These are phyloP conservation scores for Amphibolis antarctica DNA, from an alignment of 106 monocot genomes.

Conservation along the genomic window DNA sequence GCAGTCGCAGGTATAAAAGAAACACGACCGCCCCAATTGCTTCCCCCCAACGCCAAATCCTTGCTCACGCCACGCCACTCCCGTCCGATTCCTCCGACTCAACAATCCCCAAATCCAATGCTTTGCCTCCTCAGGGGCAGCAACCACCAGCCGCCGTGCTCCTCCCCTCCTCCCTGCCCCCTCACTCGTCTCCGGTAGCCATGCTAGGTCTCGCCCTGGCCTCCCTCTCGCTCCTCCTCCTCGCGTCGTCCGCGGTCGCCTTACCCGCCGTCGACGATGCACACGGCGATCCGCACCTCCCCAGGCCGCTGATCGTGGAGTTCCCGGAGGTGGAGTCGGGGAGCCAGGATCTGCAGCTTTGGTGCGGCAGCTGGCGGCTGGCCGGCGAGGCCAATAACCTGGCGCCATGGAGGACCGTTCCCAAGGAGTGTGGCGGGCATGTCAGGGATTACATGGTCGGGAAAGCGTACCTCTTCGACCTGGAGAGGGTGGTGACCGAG, in stretches of 20 bases:
- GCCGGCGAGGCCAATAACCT: conserved; percentile 72
- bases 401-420: conserved; percentile 43
- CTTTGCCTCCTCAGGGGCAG: background rate
- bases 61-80: no score
- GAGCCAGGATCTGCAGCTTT: conserved; percentile 17
- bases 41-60: background rate
- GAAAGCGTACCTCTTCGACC: conserved; percentile 39
- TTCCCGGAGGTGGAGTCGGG: background rate
- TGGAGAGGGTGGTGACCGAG: conserved; percentile 42
- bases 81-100: background rate
- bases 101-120: background rate
- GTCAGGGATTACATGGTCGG: conserved; percentile 55
- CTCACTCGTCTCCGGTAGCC: background rate
- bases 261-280: background rate
- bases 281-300: conserved; percentile 5
- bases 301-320: conserved; percentile 17
- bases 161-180: background rate
- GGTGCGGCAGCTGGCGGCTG: conserved; percentile 64
- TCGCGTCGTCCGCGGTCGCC: background rate
- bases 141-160: background rate
- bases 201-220: background rate
- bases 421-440: conserved; percentile 36
- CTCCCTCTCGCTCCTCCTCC: conserved; percentile 5
- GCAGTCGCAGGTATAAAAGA: no score
- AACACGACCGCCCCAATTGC: no score